Evolutionary conservation across 306 rosid genomes (phyloP).

Genomic region (Vigna reflexopilosa): DNA sequence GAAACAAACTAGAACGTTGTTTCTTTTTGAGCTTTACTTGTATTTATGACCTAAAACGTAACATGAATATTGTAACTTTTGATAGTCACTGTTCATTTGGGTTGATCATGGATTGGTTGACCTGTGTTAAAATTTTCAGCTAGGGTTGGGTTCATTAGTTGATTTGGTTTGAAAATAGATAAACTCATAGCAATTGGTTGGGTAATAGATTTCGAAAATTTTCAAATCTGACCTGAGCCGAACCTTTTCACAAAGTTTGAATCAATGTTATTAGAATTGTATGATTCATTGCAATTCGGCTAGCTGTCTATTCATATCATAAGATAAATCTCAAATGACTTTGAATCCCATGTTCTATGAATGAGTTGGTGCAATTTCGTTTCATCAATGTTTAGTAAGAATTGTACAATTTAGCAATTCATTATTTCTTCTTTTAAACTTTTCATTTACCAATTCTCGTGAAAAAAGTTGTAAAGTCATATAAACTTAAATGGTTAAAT

Average conservation of each 20-base stretch:
- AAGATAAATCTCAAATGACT: neutral
- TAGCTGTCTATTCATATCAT: neutral
- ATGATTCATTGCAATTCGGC: neutral
- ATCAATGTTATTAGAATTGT: neutral
- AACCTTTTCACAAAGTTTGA: neutral
- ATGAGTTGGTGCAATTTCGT: neutral
- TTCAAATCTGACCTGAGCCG: neutral
- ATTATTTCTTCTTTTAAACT: neutral
- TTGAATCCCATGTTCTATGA: neutral
- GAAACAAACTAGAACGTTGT: constrained; percentile 20
- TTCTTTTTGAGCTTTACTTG: constrained; percentile 28
- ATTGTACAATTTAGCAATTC: neutral
- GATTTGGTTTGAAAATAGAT: neutral
- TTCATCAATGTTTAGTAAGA: neutral
- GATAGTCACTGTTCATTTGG: constrained; percentile 15
- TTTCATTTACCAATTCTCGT: neutral
- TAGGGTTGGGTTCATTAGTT: neutral
- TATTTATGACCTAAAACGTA: constrained; percentile 25
- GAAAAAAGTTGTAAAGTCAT: neutral
- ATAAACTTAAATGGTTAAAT: neutral
- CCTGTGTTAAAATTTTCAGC: neutral
- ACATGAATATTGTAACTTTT: constrained; percentile 12
- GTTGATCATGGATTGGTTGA: neutral
- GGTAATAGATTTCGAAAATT: neutral
- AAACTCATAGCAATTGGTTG: neutral